phyloP scores from a whole-genome alignment of 345 rosid species.

The Angophora floribunda region DNA sequence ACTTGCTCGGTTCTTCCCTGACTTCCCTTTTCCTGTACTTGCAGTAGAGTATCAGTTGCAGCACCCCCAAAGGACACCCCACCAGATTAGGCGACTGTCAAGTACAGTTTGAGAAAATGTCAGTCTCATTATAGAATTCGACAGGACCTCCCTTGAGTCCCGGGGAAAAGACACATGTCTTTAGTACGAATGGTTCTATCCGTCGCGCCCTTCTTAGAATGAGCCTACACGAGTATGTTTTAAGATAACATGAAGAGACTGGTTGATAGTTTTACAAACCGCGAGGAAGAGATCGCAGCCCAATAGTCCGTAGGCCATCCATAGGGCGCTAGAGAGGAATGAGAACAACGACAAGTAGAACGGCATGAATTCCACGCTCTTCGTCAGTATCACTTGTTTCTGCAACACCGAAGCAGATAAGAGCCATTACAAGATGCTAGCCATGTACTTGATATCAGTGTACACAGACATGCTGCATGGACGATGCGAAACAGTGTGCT shows the following conservation, averaged over 20 bases:
- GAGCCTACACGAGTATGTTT: neutral
- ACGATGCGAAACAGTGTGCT: neutral
- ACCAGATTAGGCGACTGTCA: slow-evolving; percentile 67
- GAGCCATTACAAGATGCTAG: neutral
- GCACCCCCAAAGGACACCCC: slow-evolving; percentile 59
- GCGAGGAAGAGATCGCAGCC: slow-evolving; percentile 72
- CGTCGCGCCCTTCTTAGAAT: neutral
- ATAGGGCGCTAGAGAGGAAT: slow-evolving; percentile 53
- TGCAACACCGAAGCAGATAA: slow-evolving; percentile 15
- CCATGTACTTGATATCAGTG: neutral
- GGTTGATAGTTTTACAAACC: slow-evolving; percentile 22
- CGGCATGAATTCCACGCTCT: slow-evolving; percentile 92
- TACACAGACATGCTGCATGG: neutral
- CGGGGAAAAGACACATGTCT: neutral
- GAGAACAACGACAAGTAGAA: slow-evolving; percentile 80
- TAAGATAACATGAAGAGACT: neutral
- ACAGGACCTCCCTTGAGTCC: neutral
- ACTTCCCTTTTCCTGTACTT: slow-evolving; percentile 49
- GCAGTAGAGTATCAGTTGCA: slow-evolving; percentile 56
- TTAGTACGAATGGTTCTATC: neutral
- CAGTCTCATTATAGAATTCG: neutral
- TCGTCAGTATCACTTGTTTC: slow-evolving; percentile 65
- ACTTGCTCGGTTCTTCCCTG: slow-evolving; percentile 28
- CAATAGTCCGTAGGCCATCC: slow-evolving; percentile 72
- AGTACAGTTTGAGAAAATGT: neutral